Evolutionary conservation across 1,284 basidiomycete genomes (phyloP).

Genomic region (Cryptococcus wingfieldii): DNA sequence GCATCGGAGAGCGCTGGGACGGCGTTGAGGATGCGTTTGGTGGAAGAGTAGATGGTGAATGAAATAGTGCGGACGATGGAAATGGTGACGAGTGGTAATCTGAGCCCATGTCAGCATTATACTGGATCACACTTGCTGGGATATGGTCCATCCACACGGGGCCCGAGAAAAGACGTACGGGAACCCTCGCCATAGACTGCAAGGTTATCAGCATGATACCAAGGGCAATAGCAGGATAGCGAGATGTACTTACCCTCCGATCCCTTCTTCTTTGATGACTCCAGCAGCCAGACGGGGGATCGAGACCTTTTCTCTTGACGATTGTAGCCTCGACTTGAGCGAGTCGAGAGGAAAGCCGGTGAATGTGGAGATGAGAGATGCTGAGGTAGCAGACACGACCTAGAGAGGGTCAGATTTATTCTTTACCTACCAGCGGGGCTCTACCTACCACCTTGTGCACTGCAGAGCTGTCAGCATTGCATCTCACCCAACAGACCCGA

Average conservation of each 20-base stretch:
- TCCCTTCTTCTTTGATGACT: conserved; percentile 84
- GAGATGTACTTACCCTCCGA: conserved; percentile 64
- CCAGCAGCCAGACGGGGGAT: conserved; percentile 60
- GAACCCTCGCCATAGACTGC: conserved; percentile 46
- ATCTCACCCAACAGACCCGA: not conserved
- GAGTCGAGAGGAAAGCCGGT: conserved; percentile 65
- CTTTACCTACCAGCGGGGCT: not conserved
- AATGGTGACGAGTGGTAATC: conserved; percentile 93
- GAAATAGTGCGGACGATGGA: conserved; percentile 88
- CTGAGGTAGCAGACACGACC: conserved; percentile 47
- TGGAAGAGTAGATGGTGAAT: conserved; percentile 88
- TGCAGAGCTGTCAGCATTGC: conserved; percentile 10
- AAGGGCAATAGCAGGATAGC: not conserved
- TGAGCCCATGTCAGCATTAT: conserved; percentile 1
- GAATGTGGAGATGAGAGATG: conserved; percentile 49
- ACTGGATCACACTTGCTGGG: no score
- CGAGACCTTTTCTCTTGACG: conserved; percentile 68
- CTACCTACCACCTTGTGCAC: conserved; percentile 39
- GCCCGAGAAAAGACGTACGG: conserved; percentile 23
- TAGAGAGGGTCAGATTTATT: conserved; percentile 3
- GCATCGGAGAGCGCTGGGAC: not conserved
- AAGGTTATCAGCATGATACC: not conserved
- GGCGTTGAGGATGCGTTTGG: conserved; percentile 72
- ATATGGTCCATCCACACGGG: no score
- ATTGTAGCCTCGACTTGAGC: conserved; percentile 85